Base-by-base conservation (phyloP, 306 rosid species). In the Astragalus membranaceus region DNA sequence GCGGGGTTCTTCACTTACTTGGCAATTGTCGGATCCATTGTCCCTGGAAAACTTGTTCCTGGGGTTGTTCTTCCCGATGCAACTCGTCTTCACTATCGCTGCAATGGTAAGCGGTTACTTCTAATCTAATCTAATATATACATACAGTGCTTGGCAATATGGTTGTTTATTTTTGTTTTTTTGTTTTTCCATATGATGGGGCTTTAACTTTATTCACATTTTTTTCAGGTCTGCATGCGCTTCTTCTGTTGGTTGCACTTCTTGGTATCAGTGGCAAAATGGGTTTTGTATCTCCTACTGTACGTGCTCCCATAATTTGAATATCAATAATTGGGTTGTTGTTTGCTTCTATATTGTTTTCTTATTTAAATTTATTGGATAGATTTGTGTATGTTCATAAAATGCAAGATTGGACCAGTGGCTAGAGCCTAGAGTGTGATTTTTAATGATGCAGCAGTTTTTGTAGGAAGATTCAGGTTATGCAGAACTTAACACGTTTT, bases 81-180 rank as follows among this genome's bases (percentile, higher is more conserved):
- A 6, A 70, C 91, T 62, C 96, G 92, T 65, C 89, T 95, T 59
- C 87, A 80, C 10, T 91, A 95, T 81, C 89, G 91, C 54, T 91
- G 99, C 95, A 95, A 91, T 82, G 97, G 97, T 94, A 92, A 91
- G 89, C 80, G 97, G 97, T 94, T 5, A 32, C 71, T 82, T 65
- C 17, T 49, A 55, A 33, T 36, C 30, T 26, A 20, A 20, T n/a
- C n/a, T n/a, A 23, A 2, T 23, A 23, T 23, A 23, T 23, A 23
- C 26, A 46, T 51, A 5, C 46, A 49, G 13, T 39, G 35, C 15
- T 23, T 46, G 8, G 7, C 37, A 59, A 16, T 55, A 47, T 54
- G 16, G 11, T 53, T 37, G 4, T 20, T 49, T 48, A n/a, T n/a
- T 20, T 4, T 53, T 37, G 4, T 20, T 49, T 48, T 26, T n/a